Percentiles rank a stretch among this genome's conserved stretches.
These are phyloP conservation scores for Camillea tinctor DNA, from an alignment of 2,329 filamentous ascomycete genomes.

Conservation along the genomic window DNA sequence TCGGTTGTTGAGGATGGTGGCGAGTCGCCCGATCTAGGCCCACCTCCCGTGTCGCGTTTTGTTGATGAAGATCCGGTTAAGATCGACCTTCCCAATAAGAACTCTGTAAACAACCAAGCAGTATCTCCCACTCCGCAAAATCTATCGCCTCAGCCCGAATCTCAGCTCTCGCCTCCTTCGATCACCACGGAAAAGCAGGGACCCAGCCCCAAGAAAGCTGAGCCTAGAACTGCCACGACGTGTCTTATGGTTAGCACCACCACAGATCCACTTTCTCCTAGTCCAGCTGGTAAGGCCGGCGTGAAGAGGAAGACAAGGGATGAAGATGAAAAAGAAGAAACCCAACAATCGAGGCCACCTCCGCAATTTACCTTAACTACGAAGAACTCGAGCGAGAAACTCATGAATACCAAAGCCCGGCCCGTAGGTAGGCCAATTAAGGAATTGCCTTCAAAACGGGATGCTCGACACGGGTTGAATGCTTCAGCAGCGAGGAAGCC, in stretches of 20 bases:
- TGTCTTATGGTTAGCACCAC: constrained; percentile 1
- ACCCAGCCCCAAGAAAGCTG: not conserved
- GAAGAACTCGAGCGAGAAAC: constrained; percentile 31
- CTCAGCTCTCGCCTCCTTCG: not conserved
- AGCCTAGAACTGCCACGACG: not conserved
- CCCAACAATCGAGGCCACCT: constrained; percentile 32
- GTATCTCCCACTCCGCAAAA: not conserved
- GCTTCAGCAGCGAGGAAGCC: constrained; percentile 42
- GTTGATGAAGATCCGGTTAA: constrained; percentile 57
- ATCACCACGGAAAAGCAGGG: not conserved
- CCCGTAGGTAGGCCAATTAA: constrained; percentile 42
- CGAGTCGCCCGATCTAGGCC: constrained; percentile 68
- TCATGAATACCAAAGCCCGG: constrained; percentile 32
- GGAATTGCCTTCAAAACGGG: constrained; percentile 43
- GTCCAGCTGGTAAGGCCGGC: constrained; percentile 42
- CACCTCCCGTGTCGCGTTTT: constrained; percentile 58
- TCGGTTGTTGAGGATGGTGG: constrained; percentile 47
- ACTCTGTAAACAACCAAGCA: constrained; percentile 6
- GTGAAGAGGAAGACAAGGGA: constrained; percentile 59
- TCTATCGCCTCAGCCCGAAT: not conserved
- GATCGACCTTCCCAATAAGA: constrained; percentile 45
- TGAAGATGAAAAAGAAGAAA: constrained; percentile 51
- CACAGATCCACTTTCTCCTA: constrained; percentile 11
- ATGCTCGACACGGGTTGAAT: constrained; percentile 34
- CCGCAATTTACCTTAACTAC: constrained; percentile 24